Percentiles rank a stretch among this genome's conserved stretches.
phyloP scores from a whole-genome alignment of 108 stramenopile species.

The Pseudonitzschia pungens region DNA sequence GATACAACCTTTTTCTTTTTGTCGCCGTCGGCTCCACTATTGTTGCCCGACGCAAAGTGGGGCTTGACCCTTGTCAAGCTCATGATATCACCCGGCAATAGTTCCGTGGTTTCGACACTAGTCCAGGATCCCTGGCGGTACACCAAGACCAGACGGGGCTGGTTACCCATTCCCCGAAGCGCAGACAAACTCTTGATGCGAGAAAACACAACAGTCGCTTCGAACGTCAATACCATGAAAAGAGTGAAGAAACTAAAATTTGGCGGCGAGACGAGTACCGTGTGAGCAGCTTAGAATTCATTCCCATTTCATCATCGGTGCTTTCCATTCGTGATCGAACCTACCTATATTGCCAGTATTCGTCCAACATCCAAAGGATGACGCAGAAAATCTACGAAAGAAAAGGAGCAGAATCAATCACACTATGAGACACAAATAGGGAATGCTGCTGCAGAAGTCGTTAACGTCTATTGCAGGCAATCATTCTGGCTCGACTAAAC shows the following conservation, averaged over 20 bases:
- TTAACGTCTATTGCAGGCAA: neutral
- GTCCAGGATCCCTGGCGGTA: slow-evolving; percentile 75
- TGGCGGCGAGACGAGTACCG: too few species aligned
- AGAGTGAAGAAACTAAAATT: slow-evolving; percentile 86
- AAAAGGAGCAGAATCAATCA: neutral
- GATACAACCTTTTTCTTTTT: slow-evolving; percentile 9
- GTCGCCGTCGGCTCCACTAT: slow-evolving; percentile 11
- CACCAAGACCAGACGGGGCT: slow-evolving; percentile 67
- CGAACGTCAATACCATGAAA: slow-evolving; percentile 92
- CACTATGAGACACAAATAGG: too few species aligned
- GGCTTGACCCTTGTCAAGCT: slow-evolving; percentile 71
- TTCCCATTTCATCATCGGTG: too few species aligned
- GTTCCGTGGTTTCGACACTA: slow-evolving; percentile 60
- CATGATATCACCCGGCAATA: slow-evolving; percentile 95
- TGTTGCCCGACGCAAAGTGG: too few species aligned
- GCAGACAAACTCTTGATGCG: slow-evolving; percentile 68
- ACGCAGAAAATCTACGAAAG: slow-evolving; percentile 70
- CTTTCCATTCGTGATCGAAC: neutral
- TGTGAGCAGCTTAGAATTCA: slow-evolving; percentile 16
- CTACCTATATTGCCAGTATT: slow-evolving; percentile 72
- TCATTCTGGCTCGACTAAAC: neutral
- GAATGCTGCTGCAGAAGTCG: too few species aligned
- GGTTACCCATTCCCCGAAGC: slow-evolving; percentile 80
- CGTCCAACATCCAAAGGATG: slow-evolving; percentile 93
- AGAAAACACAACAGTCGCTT: slow-evolving; percentile 92